phyloP scores from a whole-genome alignment of 2,329 filamentous ascomycete genomes.

The Ustulina deusta region DNA sequence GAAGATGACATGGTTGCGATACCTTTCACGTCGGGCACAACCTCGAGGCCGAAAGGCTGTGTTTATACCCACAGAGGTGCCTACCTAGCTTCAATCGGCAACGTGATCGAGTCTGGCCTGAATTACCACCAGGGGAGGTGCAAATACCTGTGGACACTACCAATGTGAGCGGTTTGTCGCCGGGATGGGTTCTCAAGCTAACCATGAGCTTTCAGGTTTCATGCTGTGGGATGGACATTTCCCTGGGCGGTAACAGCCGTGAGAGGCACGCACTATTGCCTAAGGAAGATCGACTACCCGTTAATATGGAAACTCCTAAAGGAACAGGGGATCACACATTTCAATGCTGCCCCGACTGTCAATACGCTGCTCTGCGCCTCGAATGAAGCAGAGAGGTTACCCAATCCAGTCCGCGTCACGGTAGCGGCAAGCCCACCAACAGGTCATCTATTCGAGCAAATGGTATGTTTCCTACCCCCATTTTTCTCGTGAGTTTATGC shows the following conservation, averaged over 20 bases:
- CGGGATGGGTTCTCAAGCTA: neutral
- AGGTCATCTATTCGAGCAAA: conserved; percentile 90
- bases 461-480: conserved; percentile 65
- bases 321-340: conserved; percentile 89
- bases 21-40: conserved; percentile 94
- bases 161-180: conserved; percentile 74
- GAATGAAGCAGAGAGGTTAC: conserved; percentile 77
- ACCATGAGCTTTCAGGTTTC: conserved; percentile 61
- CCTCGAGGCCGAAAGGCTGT: conserved; percentile 90
- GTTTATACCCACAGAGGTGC: conserved; percentile 89
- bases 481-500: neutral
- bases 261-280: conserved; percentile 92
- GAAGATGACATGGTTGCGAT: conserved; percentile 88
- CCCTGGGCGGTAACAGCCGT: conserved; percentile 95
- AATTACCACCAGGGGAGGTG: conserved; percentile 77
- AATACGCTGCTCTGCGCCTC: conserved; percentile 91
- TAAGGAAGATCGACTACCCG: conserved; percentile 94
- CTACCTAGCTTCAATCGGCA: conserved; percentile 86
- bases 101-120: conserved; percentile 88
- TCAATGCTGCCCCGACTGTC: conserved; percentile 95
- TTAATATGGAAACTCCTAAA: conserved; percentile 92
- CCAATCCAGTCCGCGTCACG: conserved; percentile 82
- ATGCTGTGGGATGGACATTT: conserved; percentile 84
- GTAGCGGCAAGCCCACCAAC: conserved; percentile 94
- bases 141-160: conserved; percentile 90